Percentiles rank a stretch among this genome's conserved stretches.
These are phyloP conservation scores for Trichoderma koningiopsis DNA, from an alignment of 2,329 filamentous ascomycete genomes.

Conservation along the genomic window DNA sequence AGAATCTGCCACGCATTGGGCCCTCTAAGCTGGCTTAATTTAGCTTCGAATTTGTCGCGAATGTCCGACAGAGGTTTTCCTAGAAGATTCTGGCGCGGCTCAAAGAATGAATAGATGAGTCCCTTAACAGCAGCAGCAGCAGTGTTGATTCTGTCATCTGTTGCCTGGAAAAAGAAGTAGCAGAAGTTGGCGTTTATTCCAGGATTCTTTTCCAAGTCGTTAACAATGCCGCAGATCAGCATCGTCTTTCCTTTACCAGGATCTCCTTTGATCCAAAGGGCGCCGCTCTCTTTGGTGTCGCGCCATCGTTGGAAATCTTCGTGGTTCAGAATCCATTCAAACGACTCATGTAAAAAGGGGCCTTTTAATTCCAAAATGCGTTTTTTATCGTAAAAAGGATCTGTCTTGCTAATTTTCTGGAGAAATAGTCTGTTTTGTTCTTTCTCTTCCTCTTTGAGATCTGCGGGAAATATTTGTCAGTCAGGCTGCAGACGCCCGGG, in stretches of 20 bases:
- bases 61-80: slow-evolving; percentile 39
- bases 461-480: neutral
- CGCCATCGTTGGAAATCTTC: slow-evolving; percentile 30
- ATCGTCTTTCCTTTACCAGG: slow-evolving; percentile 50
- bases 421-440: neutral
- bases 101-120: slow-evolving; percentile 45
- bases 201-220: neutral
- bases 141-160: slow-evolving; percentile 41
- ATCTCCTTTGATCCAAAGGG: slow-evolving; percentile 45
- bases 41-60: slow-evolving; percentile 35
- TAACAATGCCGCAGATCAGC: slow-evolving; percentile 43
- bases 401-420: neutral
- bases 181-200: slow-evolving; percentile 20
- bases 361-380: slow-evolving; percentile 42
- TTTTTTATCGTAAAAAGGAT: slow-evolving; percentile 33
- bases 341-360: slow-evolving; percentile 37
- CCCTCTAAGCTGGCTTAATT: slow-evolving; percentile 43
- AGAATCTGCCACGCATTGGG: slow-evolving; percentile 42
- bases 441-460: neutral
- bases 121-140: slow-evolving; percentile 45
- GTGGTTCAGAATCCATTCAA: slow-evolving; percentile 39
- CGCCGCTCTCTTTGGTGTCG: slow-evolving; percentile 20
- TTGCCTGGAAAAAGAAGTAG: slow-evolving; percentile 22
- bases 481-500: neutral
- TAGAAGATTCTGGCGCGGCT: slow-evolving; percentile 37